These are phyloP conservation scores for Leishmania tarentolae DNA, from an alignment of 208 protist genomes.

Conservation along the genomic window DNA sequence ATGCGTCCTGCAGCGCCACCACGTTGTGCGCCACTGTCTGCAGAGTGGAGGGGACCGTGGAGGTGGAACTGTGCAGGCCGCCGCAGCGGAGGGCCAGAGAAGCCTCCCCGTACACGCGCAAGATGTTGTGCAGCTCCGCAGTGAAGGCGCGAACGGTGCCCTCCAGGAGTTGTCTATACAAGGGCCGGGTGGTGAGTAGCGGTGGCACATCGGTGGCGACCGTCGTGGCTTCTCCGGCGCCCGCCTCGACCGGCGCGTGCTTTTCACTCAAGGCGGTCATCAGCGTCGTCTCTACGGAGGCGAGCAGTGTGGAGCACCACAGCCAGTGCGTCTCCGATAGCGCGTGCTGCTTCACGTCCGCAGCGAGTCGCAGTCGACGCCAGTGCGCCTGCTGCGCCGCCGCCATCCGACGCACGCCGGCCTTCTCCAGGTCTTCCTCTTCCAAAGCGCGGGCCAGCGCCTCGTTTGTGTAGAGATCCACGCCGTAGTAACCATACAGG, in stretches of 20 bases:
- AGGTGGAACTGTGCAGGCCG: slow-evolving; percentile 4
- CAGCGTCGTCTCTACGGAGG: slow-evolving; percentile 16
- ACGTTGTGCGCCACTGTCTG: slow-evolving; percentile 19
- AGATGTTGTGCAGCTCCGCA: slow-evolving; percentile 7
- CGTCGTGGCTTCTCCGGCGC: background rate
- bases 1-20: slow-evolving; percentile 11
- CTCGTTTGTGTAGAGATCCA: slow-evolving; percentile 23
- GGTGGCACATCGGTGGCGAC: background rate
- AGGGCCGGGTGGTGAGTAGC: background rate
- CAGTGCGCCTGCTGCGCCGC: slow-evolving; percentile 23
- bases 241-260: background rate
- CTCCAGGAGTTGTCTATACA: slow-evolving; percentile 19
- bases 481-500: slow-evolving; percentile 29
- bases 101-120: slow-evolving; percentile 17
- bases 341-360: slow-evolving; percentile 15
- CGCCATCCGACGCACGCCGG: slow-evolving; percentile 14
- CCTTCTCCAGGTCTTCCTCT: slow-evolving; percentile 16
- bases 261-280: background rate
- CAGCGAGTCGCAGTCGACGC: background rate
- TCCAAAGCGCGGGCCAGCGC: slow-evolving; percentile 11
- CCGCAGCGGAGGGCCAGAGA: slow-evolving; percentile 18
- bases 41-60: slow-evolving; percentile 4
- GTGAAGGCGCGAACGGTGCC: slow-evolving; percentile 14
- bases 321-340: slow-evolving; percentile 37
- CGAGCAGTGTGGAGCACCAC: slow-evolving; percentile 10